Conservation (phyloP, 371 early-diverging fungal species). For the Zychaea mexicana region DNA sequence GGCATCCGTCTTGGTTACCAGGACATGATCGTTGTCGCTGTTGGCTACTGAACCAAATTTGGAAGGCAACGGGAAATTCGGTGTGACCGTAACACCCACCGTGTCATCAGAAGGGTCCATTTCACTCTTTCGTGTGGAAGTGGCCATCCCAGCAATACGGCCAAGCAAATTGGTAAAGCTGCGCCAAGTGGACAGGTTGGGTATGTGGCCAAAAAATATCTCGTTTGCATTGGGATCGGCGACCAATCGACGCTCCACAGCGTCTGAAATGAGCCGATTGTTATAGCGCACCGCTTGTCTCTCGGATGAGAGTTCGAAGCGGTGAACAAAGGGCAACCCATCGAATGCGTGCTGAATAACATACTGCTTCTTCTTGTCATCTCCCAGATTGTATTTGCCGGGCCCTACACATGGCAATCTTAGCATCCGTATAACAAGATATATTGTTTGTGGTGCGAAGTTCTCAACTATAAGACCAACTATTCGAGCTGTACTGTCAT, state of each 20-base stretch:
- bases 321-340: slow-evolving; percentile 42
- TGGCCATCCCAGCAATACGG: neutral
- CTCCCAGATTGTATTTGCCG: slow-evolving; percentile 35
- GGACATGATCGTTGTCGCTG: slow-evolving; percentile 12
- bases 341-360: slow-evolving; percentile 46
- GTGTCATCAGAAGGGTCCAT: slow-evolving; percentile 16
- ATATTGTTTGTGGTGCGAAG: too few relatives aligned
- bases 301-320: slow-evolving; percentile 30
- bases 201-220: slow-evolving; percentile 31
- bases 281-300: slow-evolving; percentile 28
- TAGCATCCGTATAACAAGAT: too few relatives aligned
- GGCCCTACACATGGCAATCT: too few relatives aligned
- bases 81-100: slow-evolving; percentile 58
- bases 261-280: slow-evolving; percentile 27
- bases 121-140: neutral
- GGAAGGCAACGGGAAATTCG: slow-evolving; percentile 50
- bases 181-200: neutral
- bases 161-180: neutral
- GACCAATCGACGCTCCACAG: slow-evolving; percentile 4
- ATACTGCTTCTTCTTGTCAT: slow-evolving; percentile 22
- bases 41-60: neutral
- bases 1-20: slow-evolving; percentile 63
- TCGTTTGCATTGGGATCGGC: neutral
- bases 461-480: too few relatives aligned
- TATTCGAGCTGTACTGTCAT: neutral